Evolutionary conservation across 768 basidiomycete species (phyloP), one percentile per base, ranked within the genome.

Genomic region (Amanita subjunquillea): DNA sequence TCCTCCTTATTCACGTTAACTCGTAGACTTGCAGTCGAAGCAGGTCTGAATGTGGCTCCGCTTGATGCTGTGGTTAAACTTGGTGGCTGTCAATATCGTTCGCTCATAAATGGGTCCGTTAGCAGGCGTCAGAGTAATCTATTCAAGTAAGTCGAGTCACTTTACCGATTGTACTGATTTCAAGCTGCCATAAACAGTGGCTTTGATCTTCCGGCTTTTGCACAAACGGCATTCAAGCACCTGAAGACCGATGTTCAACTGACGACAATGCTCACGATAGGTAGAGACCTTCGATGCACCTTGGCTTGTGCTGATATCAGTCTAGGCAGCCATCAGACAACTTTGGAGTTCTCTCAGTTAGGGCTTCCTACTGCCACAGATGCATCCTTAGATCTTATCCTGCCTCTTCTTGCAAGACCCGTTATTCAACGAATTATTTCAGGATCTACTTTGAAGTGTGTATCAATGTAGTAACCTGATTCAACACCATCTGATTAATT

Each of bases 361-460:
- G 63, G 62, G 40, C 73, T 89, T 15, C 73, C 78, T 1, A 82
- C 78, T 15, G 60, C 65, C 23, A 87, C 86, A 0, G 86, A 87
- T 60, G 61, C 72, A 15, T 79, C 72, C 41, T 68, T 88, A 51
- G 70, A 83, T 56, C 63, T 83, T 34, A 78, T 88, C 49, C 69
- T 89, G 5, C 86, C 85, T 5, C 60, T 84, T 39, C 74, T 89
- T 53, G 86, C 86, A 0, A 72, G 78, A 49, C 86, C 86, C 3
- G 86, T 89, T 51, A 85, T 88, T 4, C 83, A 87, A 62, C 79
- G 77, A 55, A 74, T 88, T 52, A 82, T 88, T 39, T 70, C 74
- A 4, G 78, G 71, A 15, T 76, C 82, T 15, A 62, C 69, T 6
- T 63, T 87, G 46, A 75, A 78, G 83, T 81, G 55, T 13, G 67